Evolutionary conservation across 495 filamentous ascomycete species (phyloP).

Genomic region (Jackrogersella multiformis): DNA sequence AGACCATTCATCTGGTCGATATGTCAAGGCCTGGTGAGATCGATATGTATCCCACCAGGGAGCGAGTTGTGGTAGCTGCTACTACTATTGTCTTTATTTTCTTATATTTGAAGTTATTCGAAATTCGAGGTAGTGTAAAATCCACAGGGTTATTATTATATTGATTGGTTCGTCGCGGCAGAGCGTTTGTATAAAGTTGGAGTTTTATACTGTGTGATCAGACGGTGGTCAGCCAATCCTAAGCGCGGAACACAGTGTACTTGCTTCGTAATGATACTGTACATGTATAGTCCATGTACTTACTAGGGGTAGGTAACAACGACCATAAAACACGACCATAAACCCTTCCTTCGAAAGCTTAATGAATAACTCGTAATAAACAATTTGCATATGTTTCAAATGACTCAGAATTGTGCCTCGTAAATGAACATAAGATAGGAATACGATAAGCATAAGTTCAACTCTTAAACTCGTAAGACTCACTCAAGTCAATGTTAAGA

Average conservation of each 20-base stretch:
- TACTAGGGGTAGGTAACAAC: no score
- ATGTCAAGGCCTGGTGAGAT: not conserved
- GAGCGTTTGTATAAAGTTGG: not conserved
- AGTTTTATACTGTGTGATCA: slow-evolving; percentile 15
- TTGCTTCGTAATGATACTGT: not conserved
- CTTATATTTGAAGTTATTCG: not conserved
- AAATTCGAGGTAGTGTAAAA: not conserved
- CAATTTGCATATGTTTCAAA: no score
- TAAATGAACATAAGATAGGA: no score
- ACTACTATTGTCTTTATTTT: not conserved
- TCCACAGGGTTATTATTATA: not conserved
- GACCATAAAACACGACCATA: no score
- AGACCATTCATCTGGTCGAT: slow-evolving; percentile 40
- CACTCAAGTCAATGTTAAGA: no score
- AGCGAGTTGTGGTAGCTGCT: no score
- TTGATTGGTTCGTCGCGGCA: slow-evolving; percentile 12
- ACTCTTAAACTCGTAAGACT: no score
- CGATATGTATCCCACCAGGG: not conserved
- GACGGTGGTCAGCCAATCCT: slow-evolving; percentile 8
- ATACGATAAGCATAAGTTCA: no score
- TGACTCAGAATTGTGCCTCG: no score
- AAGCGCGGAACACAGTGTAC: not conserved
- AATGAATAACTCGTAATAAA: no score
- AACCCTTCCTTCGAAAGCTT: no score
- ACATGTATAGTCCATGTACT: not conserved